Evolutionary conservation across 768 basidiomycete genomes (phyloP), one percentile per base, ranked within the genome.

Genomic region (Rhodotorula kratochvilovae): DNA sequence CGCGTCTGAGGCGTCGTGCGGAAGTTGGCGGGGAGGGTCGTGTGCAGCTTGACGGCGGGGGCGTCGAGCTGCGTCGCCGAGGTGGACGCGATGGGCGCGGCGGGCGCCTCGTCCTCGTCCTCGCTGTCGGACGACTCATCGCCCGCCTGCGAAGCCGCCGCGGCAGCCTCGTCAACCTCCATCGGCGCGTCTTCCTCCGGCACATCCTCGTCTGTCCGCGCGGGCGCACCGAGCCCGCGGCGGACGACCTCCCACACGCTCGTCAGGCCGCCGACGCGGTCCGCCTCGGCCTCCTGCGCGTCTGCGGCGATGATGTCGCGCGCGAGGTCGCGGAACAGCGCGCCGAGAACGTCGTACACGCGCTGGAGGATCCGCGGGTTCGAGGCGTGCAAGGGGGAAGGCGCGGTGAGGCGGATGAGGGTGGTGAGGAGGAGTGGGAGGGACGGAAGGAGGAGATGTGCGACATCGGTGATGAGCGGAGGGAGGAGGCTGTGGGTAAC

Each of bases 1-100:
- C 75, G 75, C 4, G 71, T 76, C 25, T 76, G 71, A 5, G 71
- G 75, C 0, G 68, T 76, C n/a, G 71, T 76, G 48, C 71, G 71
- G 63, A 73, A 69, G 31, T 53, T 46, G 19, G 53, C 39, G 1
- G 71, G 66, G 1, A 73, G 61, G 12, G 61, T 42, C 11, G 53
- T 36, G 48, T 66, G 43, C 5, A 66, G 64, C 6, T 36, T 43
- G 25, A 8, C 16, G 13, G 42, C 42, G 17, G 58, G 42, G 15
- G 21, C 50, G 16, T 33, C 54, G 53, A 66, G 36, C 16, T 61
- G 61, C 8, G 50, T 50, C 3, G 73, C 59, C 10, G 70, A 71
- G 31, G 73, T 75, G 10, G 73, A 75, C 17, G 73, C 73, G 64
- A 75, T 57, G 5, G 73, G 73, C 19, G 16, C 42, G 6, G 50